Conservation (phyloP, 805 yeast genomes). For the Ogataea pini region DNA sequence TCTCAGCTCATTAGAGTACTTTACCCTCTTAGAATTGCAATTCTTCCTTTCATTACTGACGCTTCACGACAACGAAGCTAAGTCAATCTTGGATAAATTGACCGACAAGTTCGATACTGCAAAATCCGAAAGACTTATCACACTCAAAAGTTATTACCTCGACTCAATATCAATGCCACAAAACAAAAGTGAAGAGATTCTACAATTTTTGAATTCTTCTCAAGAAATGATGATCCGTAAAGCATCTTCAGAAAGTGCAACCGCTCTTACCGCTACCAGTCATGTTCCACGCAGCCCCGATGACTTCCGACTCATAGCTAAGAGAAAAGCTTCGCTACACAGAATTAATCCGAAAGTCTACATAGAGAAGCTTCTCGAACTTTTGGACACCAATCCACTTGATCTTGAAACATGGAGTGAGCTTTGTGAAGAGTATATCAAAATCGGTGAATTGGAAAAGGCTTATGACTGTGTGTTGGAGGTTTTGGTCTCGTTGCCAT, state of each 20-base stretch:
- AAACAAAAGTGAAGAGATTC: conserved; percentile 35
- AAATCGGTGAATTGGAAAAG: conserved; percentile 62
- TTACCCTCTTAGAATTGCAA: conserved; percentile 66
- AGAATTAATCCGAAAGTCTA: conserved; percentile 41
- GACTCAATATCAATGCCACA: conserved; percentile 48
- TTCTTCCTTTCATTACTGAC: conserved; percentile 64
- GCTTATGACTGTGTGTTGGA: conserved; percentile 72
- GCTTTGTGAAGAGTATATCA: conserved; percentile 62
- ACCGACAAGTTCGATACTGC: conserved; percentile 62
- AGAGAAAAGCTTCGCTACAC: conserved; percentile 21
- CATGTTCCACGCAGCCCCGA: conserved; percentile 28
- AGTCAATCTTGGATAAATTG: conserved; percentile 59
- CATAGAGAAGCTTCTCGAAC: conserved; percentile 53
- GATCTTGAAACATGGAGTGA: conserved; percentile 83
- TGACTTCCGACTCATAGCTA: conserved; percentile 26
- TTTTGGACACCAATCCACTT: conserved; percentile 64
- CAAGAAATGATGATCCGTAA: conserved; percentile 19
- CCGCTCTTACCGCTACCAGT: conserved; percentile 30
- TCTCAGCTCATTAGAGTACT: conserved; percentile 47
- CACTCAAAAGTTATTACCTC: conserved; percentile 54
- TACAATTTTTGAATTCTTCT: conserved; percentile 35
- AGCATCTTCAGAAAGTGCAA: conserved; percentile 12
- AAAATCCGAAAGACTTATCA: conserved; percentile 54
- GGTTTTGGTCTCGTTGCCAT: conserved; percentile 64
- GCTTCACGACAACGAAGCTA: conserved; percentile 72